These are phyloP conservation scores for Neofusicoccum ribis DNA, from an alignment of 2,329 filamentous ascomycete genomes.

Conservation along the genomic window DNA sequence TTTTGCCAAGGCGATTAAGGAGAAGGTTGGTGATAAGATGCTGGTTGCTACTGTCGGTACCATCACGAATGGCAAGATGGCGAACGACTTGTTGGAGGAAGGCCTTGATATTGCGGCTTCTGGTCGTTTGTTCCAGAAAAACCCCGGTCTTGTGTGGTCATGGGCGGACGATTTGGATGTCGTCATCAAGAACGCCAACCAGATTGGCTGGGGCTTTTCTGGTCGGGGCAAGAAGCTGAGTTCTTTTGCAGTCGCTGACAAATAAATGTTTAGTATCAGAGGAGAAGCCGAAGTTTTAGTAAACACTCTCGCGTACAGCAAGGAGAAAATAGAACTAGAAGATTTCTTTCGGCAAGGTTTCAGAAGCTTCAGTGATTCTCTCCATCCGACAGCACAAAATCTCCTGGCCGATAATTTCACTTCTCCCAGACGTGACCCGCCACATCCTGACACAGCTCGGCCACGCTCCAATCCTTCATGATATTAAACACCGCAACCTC, in stretches of 20 bases:
- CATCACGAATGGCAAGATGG: slow-evolving; percentile 69
- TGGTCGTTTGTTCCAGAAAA: slow-evolving; percentile 76
- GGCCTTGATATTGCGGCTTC: slow-evolving; percentile 69
- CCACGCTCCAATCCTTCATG: too few relatives aligned
- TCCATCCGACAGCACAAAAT: too few relatives aligned
- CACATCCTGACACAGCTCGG: too few relatives aligned
- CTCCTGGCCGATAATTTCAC: too few relatives aligned
- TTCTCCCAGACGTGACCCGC: too few relatives aligned
- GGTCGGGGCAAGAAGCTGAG: slow-evolving; percentile 45
- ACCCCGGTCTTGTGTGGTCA: slow-evolving; percentile 74
- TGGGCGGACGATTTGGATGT: slow-evolving; percentile 73
- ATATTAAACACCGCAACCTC: too few relatives aligned
- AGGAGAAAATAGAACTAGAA: too few relatives aligned
- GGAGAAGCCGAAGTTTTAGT: too few relatives aligned
- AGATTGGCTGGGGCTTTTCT: slow-evolving; percentile 65
- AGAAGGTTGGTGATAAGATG: slow-evolving; percentile 69
- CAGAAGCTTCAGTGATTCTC: too few relatives aligned
- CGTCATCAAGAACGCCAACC: slow-evolving; percentile 69
- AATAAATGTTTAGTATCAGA: too few relatives aligned
- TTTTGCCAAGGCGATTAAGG: slow-evolving; percentile 70
- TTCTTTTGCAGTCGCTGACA: neutral
- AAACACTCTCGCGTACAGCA: too few relatives aligned
- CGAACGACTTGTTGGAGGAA: slow-evolving; percentile 59
- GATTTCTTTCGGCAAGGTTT: too few relatives aligned
- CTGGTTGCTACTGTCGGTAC: slow-evolving; percentile 73